Evolutionary conservation across 345 rosid genomes (phyloP), one percentile per base, ranked within the genome.

Genomic region (Atalantia buxifolia): DNA sequence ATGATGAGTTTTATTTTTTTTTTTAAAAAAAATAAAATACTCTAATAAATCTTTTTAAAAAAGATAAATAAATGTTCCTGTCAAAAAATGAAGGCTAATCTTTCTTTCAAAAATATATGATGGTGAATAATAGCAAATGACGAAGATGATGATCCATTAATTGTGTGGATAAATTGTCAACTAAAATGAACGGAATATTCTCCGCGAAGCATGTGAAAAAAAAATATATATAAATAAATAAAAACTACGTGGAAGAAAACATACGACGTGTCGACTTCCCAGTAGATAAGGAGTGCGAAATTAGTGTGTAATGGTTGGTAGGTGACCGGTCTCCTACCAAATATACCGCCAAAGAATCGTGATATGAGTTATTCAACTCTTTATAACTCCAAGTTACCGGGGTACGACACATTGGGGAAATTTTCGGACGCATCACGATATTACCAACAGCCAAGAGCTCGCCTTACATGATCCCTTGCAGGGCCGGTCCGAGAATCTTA

Each of bases 311-410:
- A 33, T 9, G 45, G 22, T 74, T 5, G 60, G 16, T 77, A 30
- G 76, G 81, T 81, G 64, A 69, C 63, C 81, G 9, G 7, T 33
- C 2, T 14, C 59, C 50, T 19, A 78, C 81, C 84, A 78, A 78
- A 77, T 1, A 62, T 28, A 57, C 9, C 78, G 78, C 64, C 30
- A 28, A 63, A 28, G 16, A 65, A 18, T 69, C 81, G 70, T 19
- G 63, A 72, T 67, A 77, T 9, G 8, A 45, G 25, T 4, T 48
- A 40, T 50, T 55, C 1, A 1, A 28, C 19, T 56, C 9, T 28
- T 48, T 71, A 67, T 13, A 3, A 77, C 21, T 48, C 78, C 81
- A 81, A 50, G 25, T 50, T 74, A 18, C 42, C 45, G 35, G 81
- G 84, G 74, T 24, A 74, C 67, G 84, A 74, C 19, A 80, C 53